Percentiles rank a stretch among this genome's conserved stretches.
These are phyloP conservation scores for Amborella trichopoda DNA, from an alignment of 164 flowering plant species.

Conservation along the genomic window DNA sequence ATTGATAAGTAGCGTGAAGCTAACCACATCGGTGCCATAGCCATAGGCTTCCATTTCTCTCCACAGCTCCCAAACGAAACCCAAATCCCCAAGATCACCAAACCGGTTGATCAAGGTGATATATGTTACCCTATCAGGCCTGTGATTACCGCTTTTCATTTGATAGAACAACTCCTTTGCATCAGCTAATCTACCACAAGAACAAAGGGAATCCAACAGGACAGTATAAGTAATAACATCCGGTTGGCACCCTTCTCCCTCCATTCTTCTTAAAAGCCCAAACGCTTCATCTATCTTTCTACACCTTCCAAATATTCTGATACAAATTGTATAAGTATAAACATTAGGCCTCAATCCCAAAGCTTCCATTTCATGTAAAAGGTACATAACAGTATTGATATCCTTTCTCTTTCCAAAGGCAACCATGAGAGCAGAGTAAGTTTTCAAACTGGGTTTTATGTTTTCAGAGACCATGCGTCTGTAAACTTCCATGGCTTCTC, in stretches of 20 bases:
- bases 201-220: slow-evolving; percentile 75
- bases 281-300: slow-evolving; percentile 72
- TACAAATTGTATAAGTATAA: slow-evolving; percentile 85
- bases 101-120: slow-evolving; percentile 69
- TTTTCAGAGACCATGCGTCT: slow-evolving; percentile 66
- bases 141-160: slow-evolving; percentile 58
- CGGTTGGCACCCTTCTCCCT: slow-evolving; percentile 70
- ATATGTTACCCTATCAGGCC: slow-evolving; percentile 83
- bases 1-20: slow-evolving; percentile 60
- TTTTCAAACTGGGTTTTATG: slow-evolving; percentile 69
- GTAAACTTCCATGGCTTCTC: slow-evolving; percentile 66
- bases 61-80: slow-evolving; percentile 50
- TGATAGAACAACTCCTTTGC: slow-evolving; percentile 58
- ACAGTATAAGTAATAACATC: slow-evolving; percentile 91
- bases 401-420: slow-evolving; percentile 77
- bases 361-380: slow-evolving; percentile 68
- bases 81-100: slow-evolving; percentile 57
- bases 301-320: slow-evolving; percentile 68
- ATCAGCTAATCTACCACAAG: slow-evolving; percentile 44
- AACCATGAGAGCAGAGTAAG: slow-evolving; percentile 93
- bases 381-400: slow-evolving; percentile 47
- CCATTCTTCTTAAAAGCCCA: slow-evolving; percentile 59
- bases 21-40: slow-evolving; percentile 66
- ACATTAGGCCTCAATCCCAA: slow-evolving; percentile 82
- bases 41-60: slow-evolving; percentile 79